phyloP scores from a whole-genome alignment of 2,329 filamentous ascomycete species.

The Ceratocystis huliohia region DNA sequence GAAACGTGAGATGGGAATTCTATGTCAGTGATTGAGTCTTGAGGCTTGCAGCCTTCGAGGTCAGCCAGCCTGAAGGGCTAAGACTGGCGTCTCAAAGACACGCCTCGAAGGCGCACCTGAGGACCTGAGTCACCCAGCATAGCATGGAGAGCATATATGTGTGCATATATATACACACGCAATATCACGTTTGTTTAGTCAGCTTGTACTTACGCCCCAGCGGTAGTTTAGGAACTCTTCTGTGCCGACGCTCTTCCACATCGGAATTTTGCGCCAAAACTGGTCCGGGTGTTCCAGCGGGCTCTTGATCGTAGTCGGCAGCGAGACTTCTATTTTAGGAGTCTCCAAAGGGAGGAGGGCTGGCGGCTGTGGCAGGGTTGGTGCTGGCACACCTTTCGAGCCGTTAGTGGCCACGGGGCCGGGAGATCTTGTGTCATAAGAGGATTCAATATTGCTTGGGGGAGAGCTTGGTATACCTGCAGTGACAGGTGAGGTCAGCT shows the following conservation, averaged over 20 bases:
- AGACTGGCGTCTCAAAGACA: no score
- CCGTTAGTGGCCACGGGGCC: neutral
- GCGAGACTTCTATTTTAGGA: neutral
- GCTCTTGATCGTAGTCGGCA: neutral
- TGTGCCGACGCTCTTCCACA: conserved; percentile 37
- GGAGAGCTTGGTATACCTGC: neutral
- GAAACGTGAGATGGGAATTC: neutral
- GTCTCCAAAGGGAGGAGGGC: neutral
- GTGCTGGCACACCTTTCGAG: neutral
- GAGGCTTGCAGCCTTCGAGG: neutral
- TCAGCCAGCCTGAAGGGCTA: no score
- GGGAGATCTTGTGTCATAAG: neutral
- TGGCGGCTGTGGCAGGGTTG: neutral
- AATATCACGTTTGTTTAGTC: neutral
- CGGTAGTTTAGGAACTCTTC: conserved; percentile 40
- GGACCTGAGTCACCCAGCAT: no score
- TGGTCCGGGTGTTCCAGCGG: conserved; percentile 24
- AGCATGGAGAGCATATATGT: no score
- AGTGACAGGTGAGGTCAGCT: neutral
- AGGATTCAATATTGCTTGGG: neutral
- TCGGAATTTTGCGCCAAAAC: conserved; percentile 40
- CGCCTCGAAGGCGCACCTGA: no score
- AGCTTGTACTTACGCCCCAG: conserved; percentile 39
- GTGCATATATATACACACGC: no score
- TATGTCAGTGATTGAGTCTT: neutral